Conservation (phyloP, 495 filamentous ascomycete genomes). For the Aspergillus indologenus region DNA sequence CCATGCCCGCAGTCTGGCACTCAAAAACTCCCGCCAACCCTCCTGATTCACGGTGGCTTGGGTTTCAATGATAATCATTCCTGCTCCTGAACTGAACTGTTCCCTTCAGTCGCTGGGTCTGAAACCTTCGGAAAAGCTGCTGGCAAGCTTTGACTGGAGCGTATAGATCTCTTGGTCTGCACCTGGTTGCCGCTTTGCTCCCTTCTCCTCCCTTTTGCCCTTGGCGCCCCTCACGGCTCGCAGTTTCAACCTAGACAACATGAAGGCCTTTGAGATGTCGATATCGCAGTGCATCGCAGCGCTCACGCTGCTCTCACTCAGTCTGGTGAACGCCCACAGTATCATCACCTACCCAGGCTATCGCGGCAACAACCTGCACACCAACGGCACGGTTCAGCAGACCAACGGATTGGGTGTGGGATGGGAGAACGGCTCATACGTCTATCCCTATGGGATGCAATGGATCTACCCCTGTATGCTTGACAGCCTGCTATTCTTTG, state of each 20-base stretch:
- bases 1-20: conserved; percentile 22
- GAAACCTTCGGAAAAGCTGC: not conserved
- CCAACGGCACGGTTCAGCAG: conserved; percentile 57
- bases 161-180: conserved; percentile 1
- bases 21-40: conserved; percentile 39
- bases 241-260: conserved; percentile 15
- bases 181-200: conserved; percentile 15
- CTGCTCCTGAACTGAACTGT: not conserved
- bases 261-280: conserved; percentile 28
- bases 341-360: conserved; percentile 91
- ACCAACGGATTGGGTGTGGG: conserved; percentile 46
- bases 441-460: conserved; percentile 90
- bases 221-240: not conserved
- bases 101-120: not conserved
- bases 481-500: not conserved
- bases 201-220: conserved; percentile 12
- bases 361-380: conserved; percentile 88
- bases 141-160: not conserved
- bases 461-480: conserved; percentile 96
- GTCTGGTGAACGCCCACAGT: conserved; percentile 70
- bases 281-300: conserved; percentile 50
- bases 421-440: conserved; percentile 39
- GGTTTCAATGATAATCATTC: conserved; percentile 26
- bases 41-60: conserved; percentile 31
- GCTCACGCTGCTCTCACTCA: conserved; percentile 47